Conservation (phyloP, 306 rosid genomes). For the Lupinus albus region DNA sequence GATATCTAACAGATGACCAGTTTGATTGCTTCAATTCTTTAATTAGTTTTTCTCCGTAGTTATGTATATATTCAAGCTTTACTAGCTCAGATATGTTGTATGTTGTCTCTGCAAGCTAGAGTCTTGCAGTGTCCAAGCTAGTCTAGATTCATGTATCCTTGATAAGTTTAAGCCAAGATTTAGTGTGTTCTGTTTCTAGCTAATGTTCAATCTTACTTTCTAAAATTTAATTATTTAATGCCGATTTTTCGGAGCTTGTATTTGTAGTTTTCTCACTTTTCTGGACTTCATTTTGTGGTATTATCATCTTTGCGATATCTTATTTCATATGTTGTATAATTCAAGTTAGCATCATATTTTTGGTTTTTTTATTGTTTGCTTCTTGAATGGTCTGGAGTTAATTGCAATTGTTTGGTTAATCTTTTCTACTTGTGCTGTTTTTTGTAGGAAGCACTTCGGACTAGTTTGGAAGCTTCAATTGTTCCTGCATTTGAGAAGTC, state of each 20-base stretch:
- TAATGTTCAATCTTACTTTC: constrained; percentile 7
- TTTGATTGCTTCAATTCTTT: background rate
- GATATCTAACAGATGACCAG: constrained; percentile 4
- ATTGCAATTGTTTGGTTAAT: constrained; percentile 36
- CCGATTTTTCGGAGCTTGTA: constrained; percentile 13
- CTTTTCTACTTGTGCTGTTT: constrained; percentile 22
- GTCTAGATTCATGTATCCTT: constrained; percentile 1
- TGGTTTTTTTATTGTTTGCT: constrained; percentile 26
- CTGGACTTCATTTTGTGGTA: background rate
- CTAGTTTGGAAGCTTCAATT: constrained; percentile 63
- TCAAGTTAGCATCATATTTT: constrained; percentile 27
- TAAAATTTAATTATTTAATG: constrained; percentile 16
- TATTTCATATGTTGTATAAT: constrained; percentile 13
- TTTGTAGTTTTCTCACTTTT: background rate
- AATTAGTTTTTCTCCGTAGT: background rate
- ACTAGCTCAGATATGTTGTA: constrained; percentile 25
- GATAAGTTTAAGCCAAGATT: constrained; percentile 2
- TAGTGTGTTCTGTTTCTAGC: constrained; percentile 20
- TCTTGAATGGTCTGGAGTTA: constrained; percentile 19
- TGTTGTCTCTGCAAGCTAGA: background rate
- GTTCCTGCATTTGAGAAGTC: constrained; percentile 71
- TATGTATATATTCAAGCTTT: background rate
- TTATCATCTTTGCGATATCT: background rate
- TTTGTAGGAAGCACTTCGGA: constrained; percentile 65
- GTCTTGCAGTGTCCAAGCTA: constrained; percentile 6